Base-by-base conservation (phyloP, 192 early-diverging fungal genomes). In the Pilaira anomala region DNA sequence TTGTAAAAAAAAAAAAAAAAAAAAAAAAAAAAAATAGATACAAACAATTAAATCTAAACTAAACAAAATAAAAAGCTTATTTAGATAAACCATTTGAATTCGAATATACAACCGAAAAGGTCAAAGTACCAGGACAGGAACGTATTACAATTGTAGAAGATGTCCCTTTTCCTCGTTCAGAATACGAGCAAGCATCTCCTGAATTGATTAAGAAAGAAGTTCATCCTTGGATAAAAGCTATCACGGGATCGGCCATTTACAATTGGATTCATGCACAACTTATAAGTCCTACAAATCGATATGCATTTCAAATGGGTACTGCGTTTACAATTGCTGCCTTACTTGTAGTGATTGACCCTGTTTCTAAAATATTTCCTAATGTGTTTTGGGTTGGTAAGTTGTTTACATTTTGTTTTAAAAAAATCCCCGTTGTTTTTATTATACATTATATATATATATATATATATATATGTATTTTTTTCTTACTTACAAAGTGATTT, bases 311-410 rank as follows among this genome's bases (percentile, higher is more conserved):
- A 12, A 48, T 63, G 25, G 30, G 29, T 25, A 39, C 39, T 25
- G 62, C 48, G 9, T 40, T 63, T 14, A 39, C 39, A 9, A 52
- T 63, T 40, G 25, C 62, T 9, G 30, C 62, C 9, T 18, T 63
- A 24, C 50, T 63, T 52, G 49, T 63, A 3, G 36, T 63, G 7
- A 51, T 63, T 14, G 21, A 51, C 25, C 62, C 62, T 52, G 41
- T 63, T 41, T 40, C 46, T 39, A 14, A 14, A n/a, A n/a, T 52
- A 41, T 63, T 63, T 33, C 46, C 46, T 22, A 63, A 63, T 51
- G 36, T 44, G 39, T 63, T 63, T 24, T 63, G 62, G 62, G 49
- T 63, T 19, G 62, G 62, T 49, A 51, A 53, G 49, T 51, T n/a
- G n/a, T n/a, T n/a, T n/a, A n/a, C n/a, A n/a, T n/a, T n/a, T 22